Conservation (phyloP, 2,329 filamentous ascomycete genomes). For the Penicillium sp. region DNA sequence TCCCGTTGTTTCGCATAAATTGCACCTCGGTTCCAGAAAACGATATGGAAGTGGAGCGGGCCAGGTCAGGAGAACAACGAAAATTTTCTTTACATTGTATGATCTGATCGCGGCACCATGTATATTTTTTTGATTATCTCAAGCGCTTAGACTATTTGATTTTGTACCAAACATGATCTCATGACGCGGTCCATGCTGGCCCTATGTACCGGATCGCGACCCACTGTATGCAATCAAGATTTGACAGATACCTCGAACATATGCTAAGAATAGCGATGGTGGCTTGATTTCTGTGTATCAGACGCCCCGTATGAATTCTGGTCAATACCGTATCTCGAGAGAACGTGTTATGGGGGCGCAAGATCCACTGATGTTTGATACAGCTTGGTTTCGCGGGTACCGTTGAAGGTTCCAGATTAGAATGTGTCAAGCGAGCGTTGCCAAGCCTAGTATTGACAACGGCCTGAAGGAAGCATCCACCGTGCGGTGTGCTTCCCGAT, state of each 20-base stretch:
- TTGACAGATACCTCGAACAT: neutral
- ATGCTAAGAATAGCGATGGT: slow-evolving; percentile 15
- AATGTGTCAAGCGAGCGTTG: neutral
- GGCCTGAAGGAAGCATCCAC: slow-evolving; percentile 5
- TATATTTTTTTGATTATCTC: neutral
- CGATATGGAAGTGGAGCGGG: slow-evolving; percentile 15
- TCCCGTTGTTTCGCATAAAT: slow-evolving; percentile 16
- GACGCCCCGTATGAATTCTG: neutral
- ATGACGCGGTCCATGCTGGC: slow-evolving; percentile 3
- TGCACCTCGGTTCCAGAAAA: slow-evolving; percentile 8
- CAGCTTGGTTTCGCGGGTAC: neutral
- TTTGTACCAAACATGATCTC: neutral
- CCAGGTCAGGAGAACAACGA: neutral
- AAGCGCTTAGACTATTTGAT: neutral
- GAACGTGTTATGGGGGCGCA: neutral
- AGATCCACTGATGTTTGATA: neutral
- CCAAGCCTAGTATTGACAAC: slow-evolving; percentile 7
- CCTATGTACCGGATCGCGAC: slow-evolving; percentile 5
- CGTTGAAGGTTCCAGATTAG: neutral
- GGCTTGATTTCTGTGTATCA: slow-evolving; percentile 6
- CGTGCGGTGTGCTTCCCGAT: slow-evolving; percentile 7
- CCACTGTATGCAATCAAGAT: slow-evolving; percentile 3
- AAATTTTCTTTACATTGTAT: neutral
- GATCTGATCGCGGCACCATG: neutral
- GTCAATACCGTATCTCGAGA: neutral